These are phyloP conservation scores for Monilinia fructigena DNA, from an alignment of 2,329 filamentous ascomycete genomes.

Conservation along the genomic window DNA sequence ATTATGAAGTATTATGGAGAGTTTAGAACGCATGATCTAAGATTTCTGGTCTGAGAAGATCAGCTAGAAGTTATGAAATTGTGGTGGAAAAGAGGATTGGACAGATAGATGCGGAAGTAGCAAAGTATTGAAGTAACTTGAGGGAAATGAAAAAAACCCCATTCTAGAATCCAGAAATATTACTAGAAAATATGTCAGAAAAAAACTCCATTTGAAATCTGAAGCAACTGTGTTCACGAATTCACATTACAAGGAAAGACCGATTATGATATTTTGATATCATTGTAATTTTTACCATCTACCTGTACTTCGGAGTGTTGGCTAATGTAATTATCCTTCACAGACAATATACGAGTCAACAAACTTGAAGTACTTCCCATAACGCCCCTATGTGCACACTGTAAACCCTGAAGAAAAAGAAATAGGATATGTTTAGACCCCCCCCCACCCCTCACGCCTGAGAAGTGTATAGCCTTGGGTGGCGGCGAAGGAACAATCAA, in stretches of 20 bases:
- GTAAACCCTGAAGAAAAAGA: background rate
- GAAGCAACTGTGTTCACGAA: background rate
- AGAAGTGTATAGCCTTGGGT: slow-evolving; percentile 10
- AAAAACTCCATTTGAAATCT: background rate
- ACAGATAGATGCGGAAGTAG: no score
- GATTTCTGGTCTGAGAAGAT: no score
- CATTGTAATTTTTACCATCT: slow-evolving; percentile 7
- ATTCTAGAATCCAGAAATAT: no score
- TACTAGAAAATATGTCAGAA: no score
- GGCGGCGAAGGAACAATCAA: background rate
- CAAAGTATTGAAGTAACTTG: no score
- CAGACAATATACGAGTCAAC: background rate
- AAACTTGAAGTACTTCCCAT: slow-evolving; percentile 1
- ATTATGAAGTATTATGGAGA: no score
- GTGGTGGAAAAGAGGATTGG: no score
- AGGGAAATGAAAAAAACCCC: no score
- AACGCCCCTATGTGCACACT: slow-evolving; percentile 7
- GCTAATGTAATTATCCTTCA: slow-evolving; percentile 12
- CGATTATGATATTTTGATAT: background rate
- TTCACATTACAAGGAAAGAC: background rate
- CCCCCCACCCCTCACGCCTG: background rate
- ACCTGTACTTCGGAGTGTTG: background rate
- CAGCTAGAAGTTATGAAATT: no score
- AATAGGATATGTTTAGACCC: background rate
- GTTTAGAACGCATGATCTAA: no score